These are phyloP conservation scores for Penicillium sp. DNA, from an alignment of 2,329 filamentous ascomycete species.

Conservation along the genomic window DNA sequence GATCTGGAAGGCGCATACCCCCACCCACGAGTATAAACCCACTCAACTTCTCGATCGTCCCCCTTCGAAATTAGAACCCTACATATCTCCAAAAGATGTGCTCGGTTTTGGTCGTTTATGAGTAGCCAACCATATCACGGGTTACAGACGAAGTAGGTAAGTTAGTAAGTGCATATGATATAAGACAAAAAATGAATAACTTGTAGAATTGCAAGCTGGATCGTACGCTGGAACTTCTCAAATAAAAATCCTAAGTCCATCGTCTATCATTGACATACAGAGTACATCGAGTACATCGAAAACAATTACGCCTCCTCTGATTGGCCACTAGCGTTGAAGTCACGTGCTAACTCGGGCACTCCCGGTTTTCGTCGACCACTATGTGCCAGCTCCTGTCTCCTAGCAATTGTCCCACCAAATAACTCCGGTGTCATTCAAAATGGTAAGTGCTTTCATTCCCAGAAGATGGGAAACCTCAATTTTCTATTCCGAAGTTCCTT, in stretches of 20 bases:
- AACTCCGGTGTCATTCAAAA: conserved; percentile 27
- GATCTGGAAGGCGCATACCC: too few relatives aligned
- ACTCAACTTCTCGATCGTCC: too few relatives aligned
- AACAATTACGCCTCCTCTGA: conserved; percentile 21
- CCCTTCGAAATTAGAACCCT: too few relatives aligned
- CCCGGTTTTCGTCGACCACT: conserved; percentile 38
- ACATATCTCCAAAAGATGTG: too few relatives aligned
- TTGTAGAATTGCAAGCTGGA: not conserved
- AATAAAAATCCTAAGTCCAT: not conserved
- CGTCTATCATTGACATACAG: not conserved
- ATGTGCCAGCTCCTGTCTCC: conserved; percentile 19
- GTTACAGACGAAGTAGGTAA: not conserved
- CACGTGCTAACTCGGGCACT: conserved; percentile 27
- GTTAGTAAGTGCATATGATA: too few relatives aligned
- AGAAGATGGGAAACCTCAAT: too few relatives aligned
- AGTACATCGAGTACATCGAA: not conserved
- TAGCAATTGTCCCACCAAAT: conserved; percentile 29
- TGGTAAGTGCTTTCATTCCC: conserved; percentile 27
- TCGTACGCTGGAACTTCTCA: not conserved
- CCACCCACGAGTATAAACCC: too few relatives aligned
- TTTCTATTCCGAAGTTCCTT: not conserved
- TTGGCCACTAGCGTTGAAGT: conserved; percentile 23
- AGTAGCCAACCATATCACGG: not conserved
- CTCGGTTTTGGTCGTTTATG: too few relatives aligned
- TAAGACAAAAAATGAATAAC: not conserved